Evolutionary conservation across 352 stramenopile genomes (phyloP).

Genomic region (Pythium dissotocum): DNA sequence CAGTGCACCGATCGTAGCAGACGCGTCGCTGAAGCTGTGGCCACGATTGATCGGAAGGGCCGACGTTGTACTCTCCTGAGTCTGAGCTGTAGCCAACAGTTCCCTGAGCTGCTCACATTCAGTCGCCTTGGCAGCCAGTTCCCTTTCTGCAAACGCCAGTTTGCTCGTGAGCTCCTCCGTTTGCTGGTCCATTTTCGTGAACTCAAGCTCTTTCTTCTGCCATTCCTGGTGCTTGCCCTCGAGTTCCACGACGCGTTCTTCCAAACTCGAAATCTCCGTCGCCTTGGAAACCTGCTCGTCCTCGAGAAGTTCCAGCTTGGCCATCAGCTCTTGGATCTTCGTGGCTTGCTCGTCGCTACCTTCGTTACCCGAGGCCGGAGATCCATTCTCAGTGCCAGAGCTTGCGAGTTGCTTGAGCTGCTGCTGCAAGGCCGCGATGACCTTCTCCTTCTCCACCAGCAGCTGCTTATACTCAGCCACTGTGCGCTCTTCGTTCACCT

Average conservation of each 20-base stretch:
- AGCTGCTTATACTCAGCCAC: conserved; percentile 73
- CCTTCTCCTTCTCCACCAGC: conserved; percentile 55
- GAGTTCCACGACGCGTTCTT: conserved; percentile 59
- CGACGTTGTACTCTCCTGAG: background rate
- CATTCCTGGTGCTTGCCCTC: conserved; percentile 43
- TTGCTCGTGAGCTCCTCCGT: conserved; percentile 59
- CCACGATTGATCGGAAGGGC: background rate
- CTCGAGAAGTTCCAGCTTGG: conserved; percentile 60
- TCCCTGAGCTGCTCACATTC: conserved; percentile 51
- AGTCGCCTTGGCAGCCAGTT: conserved; percentile 48
- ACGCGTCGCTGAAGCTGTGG: conserved; percentile 12
- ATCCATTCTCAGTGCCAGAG: background rate
- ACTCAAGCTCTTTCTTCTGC: conserved; percentile 40
- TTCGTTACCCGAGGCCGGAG: background rate
- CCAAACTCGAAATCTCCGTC: conserved; percentile 48
- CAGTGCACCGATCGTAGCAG: background rate
- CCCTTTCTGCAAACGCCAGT: conserved; percentile 48
- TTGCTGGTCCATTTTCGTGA: conserved; percentile 38
- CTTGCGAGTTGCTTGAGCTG: conserved; percentile 25
- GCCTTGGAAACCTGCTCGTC: conserved; percentile 60
- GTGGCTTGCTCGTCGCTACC: background rate
- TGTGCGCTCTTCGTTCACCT: conserved; percentile 90
- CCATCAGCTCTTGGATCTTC: conserved; percentile 37
- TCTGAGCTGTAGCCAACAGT: conserved; percentile 12
- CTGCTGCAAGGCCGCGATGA: conserved; percentile 43